phyloP scores from a whole-genome alignment of 2,329 filamentous ascomycete genomes.

The Aspergillus bombycis region DNA sequence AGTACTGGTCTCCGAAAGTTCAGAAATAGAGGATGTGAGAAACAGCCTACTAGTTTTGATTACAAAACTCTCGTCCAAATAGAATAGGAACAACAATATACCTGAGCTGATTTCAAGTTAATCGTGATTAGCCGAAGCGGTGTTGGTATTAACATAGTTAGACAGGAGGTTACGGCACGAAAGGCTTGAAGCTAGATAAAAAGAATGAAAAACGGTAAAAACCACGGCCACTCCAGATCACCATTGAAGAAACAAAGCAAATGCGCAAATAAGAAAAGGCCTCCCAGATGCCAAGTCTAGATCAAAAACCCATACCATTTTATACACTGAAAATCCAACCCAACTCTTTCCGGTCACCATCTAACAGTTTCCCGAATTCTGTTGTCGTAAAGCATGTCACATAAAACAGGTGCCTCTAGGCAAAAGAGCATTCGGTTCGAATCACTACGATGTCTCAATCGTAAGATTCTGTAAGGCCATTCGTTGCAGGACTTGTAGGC shows the following conservation, averaged over 20 bases:
- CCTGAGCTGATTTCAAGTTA: not conserved
- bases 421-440: not conserved
- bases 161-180: not conserved
- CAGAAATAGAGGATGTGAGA: not conserved
- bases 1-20: not conserved
- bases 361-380: constrained; percentile 5
- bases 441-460: constrained; percentile 2
- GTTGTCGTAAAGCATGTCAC: constrained; percentile 17
- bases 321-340: constrained; percentile 3
- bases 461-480: constrained; percentile 1
- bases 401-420: not conserved
- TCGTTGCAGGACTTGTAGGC: not conserved
- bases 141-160: constrained; percentile 1
- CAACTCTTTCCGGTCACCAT: not conserved
- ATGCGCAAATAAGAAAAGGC: constrained; percentile 5
- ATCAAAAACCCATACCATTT: not conserved
- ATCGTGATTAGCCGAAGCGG: not conserved
- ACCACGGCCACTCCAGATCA: not conserved
- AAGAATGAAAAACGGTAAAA: not conserved
- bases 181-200: not conserved
- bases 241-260: not conserved
- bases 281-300: constrained; percentile 5
- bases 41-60: not conserved
- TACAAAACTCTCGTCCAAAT: not conserved
- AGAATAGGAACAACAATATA: not conserved